These are phyloP conservation scores for Salvia splendens DNA, from an alignment of 257 asterid genomes.

Conservation along the genomic window DNA sequence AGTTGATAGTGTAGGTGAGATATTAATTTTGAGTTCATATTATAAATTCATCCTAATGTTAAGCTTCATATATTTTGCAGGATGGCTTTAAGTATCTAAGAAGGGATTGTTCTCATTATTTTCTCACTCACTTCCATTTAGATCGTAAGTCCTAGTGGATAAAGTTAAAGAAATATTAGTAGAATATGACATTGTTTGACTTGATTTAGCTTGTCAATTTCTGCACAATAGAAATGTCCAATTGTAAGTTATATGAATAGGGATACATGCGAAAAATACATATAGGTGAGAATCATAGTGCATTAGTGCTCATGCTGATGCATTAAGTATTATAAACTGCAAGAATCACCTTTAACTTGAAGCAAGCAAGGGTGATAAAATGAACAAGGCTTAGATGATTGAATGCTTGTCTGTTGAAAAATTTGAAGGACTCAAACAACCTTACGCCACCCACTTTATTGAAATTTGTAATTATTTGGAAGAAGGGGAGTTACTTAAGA, in stretches of 20 bases:
- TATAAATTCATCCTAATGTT: conserved; percentile 7
- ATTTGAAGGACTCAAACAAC: background rate
- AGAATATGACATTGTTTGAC: conserved; percentile 16
- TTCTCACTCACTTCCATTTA: conserved; percentile 90
- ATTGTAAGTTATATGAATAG: background rate
- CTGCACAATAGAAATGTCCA: conserved; percentile 4
- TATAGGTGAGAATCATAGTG: background rate
- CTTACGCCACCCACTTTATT: conserved; percentile 19
- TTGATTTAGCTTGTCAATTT: background rate
- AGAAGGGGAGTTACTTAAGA: background rate
- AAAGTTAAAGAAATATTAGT: background rate
- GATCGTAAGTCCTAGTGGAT: conserved; percentile 75
- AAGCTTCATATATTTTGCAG: conserved; percentile 50
- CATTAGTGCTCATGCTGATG: background rate
- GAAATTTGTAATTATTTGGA: conserved; percentile 7
- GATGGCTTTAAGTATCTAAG: conserved; percentile 86
- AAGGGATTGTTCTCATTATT: conserved; percentile 94
- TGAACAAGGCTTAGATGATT: background rate
- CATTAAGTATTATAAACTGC: background rate
- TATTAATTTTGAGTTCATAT: conserved; percentile 7
- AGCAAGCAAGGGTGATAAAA: conserved; percentile 6
- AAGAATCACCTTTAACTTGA: background rate
- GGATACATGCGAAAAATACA: background rate
- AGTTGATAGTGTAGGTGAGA: background rate
- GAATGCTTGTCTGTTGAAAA: background rate